These are phyloP conservation scores for Ophiostoma triangulosporum DNA, from an alignment of 2,329 filamentous ascomycete species.

Conservation along the genomic window DNA sequence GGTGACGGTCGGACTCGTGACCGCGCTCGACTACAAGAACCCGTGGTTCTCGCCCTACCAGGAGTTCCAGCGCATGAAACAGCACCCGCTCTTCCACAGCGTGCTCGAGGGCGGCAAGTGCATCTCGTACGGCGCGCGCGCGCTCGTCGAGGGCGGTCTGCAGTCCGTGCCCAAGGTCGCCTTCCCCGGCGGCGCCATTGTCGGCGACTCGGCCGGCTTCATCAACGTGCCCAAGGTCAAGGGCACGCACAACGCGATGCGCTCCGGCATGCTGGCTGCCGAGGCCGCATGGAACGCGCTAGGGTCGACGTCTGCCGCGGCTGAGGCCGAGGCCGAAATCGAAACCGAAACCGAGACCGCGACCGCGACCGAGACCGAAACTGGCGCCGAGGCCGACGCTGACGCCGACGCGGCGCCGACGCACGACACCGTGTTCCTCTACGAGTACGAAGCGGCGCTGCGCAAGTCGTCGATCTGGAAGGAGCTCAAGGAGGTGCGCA, in stretches of 20 bases:
- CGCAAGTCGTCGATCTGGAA: slow-evolving; percentile 83
- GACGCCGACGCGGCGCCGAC: neutral
- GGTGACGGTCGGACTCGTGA: slow-evolving; percentile 80
- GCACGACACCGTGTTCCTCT: slow-evolving; percentile 62
- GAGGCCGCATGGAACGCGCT: slow-evolving; percentile 79
- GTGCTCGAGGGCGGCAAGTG: slow-evolving; percentile 94
- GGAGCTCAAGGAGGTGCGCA: slow-evolving; percentile 87
- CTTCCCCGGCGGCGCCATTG: slow-evolving; percentile 88
- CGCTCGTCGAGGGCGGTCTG: slow-evolving; percentile 87
- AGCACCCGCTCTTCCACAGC: slow-evolving; percentile 77
- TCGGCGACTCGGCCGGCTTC: slow-evolving; percentile 92
- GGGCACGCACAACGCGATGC: slow-evolving; percentile 96
- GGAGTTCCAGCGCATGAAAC: slow-evolving; percentile 98
- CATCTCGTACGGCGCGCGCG: slow-evolving; percentile 87
- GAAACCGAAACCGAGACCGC: neutral
- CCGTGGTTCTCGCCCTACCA: slow-evolving; percentile 91
- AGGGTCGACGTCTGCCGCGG: slow-evolving; percentile 18
- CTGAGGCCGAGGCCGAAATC: slow-evolving; percentile 30
- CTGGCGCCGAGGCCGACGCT: neutral
- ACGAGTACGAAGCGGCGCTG: slow-evolving; percentile 82
- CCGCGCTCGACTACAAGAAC: slow-evolving; percentile 90
- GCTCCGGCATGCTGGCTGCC: slow-evolving; percentile 89
- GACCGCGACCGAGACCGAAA: neutral
- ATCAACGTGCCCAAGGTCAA: slow-evolving; percentile 98
- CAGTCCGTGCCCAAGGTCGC: slow-evolving; percentile 96